Percentiles rank a stretch among this genome's conserved stretches.
phyloP scores from a whole-genome alignment of 2,329 filamentous ascomycete species.

The Monosporascus sp. region DNA sequence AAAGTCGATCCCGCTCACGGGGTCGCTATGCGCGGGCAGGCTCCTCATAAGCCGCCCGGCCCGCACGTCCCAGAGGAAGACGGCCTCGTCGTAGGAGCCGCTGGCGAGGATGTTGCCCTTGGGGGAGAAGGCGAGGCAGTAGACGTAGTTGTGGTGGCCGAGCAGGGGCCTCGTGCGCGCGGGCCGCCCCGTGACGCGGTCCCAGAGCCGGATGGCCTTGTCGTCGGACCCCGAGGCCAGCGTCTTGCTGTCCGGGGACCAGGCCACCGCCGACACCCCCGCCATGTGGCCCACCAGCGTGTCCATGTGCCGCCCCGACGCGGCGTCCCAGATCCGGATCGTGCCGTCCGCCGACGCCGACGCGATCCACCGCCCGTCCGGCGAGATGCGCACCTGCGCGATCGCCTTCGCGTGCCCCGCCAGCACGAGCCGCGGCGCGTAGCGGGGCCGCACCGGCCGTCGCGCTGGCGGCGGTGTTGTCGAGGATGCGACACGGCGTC shows the following conservation, averaged over 20 bases:
- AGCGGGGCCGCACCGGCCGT: conserved; percentile 57
- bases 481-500: not conserved
- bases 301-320: conserved; percentile 72
- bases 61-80: conserved; percentile 94
- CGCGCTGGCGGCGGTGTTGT: conserved; percentile 23
- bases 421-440: conserved; percentile 64
- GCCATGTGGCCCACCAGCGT: conserved; percentile 91
- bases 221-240: conserved; percentile 92
- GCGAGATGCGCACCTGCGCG: conserved; percentile 84
- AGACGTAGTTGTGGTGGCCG: conserved; percentile 95
- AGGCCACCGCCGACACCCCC: conserved; percentile 87
- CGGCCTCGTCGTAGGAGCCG: conserved; percentile 93
- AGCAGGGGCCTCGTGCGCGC: conserved; percentile 56
- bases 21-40: conserved; percentile 90
- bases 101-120: conserved; percentile 96
- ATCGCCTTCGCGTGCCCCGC: conserved; percentile 74
- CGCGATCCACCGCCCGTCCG: conserved; percentile 83
- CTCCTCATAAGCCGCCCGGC: conserved; percentile 83
- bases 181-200: conserved; percentile 57
- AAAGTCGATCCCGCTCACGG: conserved; percentile 90
- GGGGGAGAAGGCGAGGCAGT: conserved; percentile 89
- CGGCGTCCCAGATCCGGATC: conserved; percentile 84
- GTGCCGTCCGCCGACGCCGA: conserved; percentile 86
- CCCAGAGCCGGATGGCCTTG: conserved; percentile 93
- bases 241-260: conserved; percentile 83